These are phyloP conservation scores for Yamadazyma epiphylla DNA, from an alignment of 1,139 yeast genomes.

Conservation along the genomic window DNA sequence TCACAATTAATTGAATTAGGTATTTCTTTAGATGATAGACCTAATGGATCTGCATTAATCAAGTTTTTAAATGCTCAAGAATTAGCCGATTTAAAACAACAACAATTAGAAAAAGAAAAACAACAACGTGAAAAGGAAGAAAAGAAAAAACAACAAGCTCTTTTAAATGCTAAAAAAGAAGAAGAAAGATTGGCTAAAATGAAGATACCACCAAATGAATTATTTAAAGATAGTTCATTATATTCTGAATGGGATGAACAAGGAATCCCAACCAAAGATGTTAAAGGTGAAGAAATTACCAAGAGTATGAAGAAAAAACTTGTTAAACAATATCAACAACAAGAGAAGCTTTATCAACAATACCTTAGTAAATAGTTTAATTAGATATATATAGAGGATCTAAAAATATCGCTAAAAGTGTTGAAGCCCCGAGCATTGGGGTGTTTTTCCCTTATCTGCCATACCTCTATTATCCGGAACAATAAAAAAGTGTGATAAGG, in stretches of 20 bases:
- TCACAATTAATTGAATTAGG: conserved; percentile 68
- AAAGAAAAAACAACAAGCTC: conserved; percentile 38
- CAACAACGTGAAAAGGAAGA: conserved; percentile 36
- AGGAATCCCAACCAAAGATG: conserved; percentile 79
- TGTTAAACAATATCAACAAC: conserved; percentile 71
- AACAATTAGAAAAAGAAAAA: conserved; percentile 60
- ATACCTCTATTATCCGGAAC: no score
- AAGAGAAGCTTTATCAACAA: conserved; percentile 76
- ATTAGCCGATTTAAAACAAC: conserved; percentile 56
- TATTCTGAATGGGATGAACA: conserved; percentile 78
- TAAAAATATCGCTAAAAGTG: no score
- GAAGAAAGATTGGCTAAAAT: conserved; percentile 66
- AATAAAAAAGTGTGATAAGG: no score
- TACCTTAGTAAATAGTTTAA: no score
- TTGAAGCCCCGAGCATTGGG: no score
- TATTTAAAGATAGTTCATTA: conserved; percentile 57
- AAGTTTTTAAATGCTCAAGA: conserved; percentile 75
- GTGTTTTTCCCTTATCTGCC: no score
- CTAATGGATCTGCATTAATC: conserved; percentile 72
- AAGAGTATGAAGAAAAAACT: conserved; percentile 85
- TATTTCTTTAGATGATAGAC: conserved; percentile 85
- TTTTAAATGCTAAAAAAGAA: conserved; percentile 54
- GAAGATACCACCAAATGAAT: conserved; percentile 61
- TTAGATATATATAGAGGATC: no score
- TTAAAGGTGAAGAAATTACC: conserved; percentile 79